phyloP scores from a whole-genome alignment of 345 rosid genomes.

The Linum usitatissimum region DNA sequence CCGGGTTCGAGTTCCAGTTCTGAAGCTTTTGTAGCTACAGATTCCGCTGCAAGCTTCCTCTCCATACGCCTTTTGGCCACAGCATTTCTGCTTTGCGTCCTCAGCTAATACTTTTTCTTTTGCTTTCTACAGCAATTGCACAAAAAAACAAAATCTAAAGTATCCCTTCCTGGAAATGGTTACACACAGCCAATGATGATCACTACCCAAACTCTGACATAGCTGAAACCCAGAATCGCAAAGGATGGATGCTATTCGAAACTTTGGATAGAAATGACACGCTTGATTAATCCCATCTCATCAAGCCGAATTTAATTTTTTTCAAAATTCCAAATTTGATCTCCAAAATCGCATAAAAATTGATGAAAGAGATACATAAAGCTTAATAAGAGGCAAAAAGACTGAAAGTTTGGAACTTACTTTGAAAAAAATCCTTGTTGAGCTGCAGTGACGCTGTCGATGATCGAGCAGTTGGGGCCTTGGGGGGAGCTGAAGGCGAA shows the following conservation, averaged over 20 bases:
- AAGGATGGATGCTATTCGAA: neutral
- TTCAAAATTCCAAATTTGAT: too few species aligned
- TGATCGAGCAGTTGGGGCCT: too few species aligned
- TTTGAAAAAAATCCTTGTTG: too few species aligned
- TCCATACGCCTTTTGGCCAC: slow-evolving; percentile 8
- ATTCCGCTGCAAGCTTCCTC: slow-evolving; percentile 1
- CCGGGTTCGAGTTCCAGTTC: slow-evolving; percentile 12
- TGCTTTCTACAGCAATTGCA: neutral
- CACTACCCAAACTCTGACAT: neutral
- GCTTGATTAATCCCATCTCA: neutral
- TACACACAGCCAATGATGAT: too few species aligned
- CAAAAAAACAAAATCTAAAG: neutral
- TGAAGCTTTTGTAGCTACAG: slow-evolving; percentile 13
- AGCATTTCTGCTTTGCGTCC: slow-evolving; percentile 30
- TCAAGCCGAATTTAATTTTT: too few species aligned
- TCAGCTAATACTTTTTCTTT: slow-evolving; percentile 17
- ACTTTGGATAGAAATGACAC: neutral
- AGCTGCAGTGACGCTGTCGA: too few species aligned
- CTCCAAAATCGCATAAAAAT: too few species aligned
- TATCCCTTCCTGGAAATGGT: neutral
- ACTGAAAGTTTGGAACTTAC: too few species aligned
- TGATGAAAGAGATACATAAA: too few species aligned
- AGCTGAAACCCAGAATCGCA: neutral
- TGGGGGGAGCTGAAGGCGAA: too few species aligned
- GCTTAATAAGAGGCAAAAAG: too few species aligned